A percentile compares a stretch with the other conserved stretches of the same genome.
These are phyloP conservation scores for Thinopyrum elongatum DNA, from an alignment of 176 grass and related monocot species.

Conservation along the genomic window DNA sequence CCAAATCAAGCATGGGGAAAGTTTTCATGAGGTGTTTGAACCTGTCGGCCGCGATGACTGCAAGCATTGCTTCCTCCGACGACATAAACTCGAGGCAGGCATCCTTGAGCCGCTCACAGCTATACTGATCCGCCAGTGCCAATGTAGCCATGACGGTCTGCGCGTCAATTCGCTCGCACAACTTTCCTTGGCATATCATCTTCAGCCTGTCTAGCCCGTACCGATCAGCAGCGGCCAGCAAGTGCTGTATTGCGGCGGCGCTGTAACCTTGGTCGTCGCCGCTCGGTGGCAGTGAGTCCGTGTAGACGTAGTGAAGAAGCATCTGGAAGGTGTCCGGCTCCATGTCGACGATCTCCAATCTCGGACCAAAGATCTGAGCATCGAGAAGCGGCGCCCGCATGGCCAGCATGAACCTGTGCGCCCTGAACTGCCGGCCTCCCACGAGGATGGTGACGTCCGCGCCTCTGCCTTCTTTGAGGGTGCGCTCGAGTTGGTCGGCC, in stretches of 20 bases:
- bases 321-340: not conserved
- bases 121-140: too few relatives aligned
- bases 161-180: too few relatives aligned
- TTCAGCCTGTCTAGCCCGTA: too few relatives aligned
- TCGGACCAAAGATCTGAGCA: not conserved
- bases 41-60: too few relatives aligned
- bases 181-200: too few relatives aligned
- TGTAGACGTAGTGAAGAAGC: slow-evolving; percentile 28
- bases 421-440: not conserved
- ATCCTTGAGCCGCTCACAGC: too few relatives aligned
- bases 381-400: not conserved
- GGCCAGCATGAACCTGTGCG: slow-evolving; percentile 1
- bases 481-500: not conserved
- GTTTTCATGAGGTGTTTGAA: too few relatives aligned
- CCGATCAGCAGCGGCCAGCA: not conserved
- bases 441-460: not conserved
- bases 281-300: not conserved
- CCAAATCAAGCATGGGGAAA: too few relatives aligned
- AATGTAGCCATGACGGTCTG: too few relatives aligned
- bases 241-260: not conserved
- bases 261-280: not conserved
- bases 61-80: too few relatives aligned
- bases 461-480: not conserved
- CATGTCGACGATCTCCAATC: not conserved
- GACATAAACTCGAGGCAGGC: too few relatives aligned